These are phyloP conservation scores for Cyclotella choctawhatcheeana DNA, from an alignment of 108 stramenopile genomes.

Conservation along the genomic window DNA sequence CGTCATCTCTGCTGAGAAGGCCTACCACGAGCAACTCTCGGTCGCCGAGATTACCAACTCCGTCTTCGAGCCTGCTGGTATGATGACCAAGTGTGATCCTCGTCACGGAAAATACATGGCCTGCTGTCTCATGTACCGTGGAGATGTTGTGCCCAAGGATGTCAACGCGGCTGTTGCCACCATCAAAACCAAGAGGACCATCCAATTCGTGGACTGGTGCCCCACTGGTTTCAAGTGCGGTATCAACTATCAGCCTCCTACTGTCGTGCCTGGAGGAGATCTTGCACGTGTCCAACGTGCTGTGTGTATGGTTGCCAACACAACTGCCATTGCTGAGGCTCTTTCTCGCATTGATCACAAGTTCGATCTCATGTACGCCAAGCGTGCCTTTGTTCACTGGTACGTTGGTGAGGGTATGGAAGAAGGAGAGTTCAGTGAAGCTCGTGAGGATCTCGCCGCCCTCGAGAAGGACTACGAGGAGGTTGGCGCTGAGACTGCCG, in stretches of 20 bases:
- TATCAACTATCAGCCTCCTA: conserved; percentile 98
- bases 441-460: conserved; percentile 99
- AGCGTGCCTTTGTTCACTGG: conserved; percentile 99
- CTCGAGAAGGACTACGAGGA: conserved; percentile 99
- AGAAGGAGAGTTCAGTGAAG: conserved; percentile 99
- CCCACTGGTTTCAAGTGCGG: conserved; percentile 99
- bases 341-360: conserved; percentile 98
- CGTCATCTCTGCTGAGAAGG: conserved; percentile 91
- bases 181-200: conserved; percentile 96
- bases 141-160: conserved; percentile 95
- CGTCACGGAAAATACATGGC: conserved; percentile 99
- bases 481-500: conserved; percentile 95
- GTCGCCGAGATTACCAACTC: conserved; percentile 96
- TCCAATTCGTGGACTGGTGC: conserved; percentile 97
- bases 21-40: conserved; percentile 92
- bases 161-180: conserved; percentile 93
- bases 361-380: conserved; percentile 99
- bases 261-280: conserved; percentile 94
- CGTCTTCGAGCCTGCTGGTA: conserved; percentile 92
- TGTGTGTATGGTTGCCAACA: conserved; percentile 99
- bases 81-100: conserved; percentile 98
- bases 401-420: conserved; percentile 99
- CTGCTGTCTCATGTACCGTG: conserved; percentile 97
- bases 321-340: conserved; percentile 98
- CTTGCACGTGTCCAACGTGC: conserved; percentile 96